Evolutionary conservation across 352 stramenopile genomes (phyloP).

Genomic region (Globisporangium ultimum): DNA sequence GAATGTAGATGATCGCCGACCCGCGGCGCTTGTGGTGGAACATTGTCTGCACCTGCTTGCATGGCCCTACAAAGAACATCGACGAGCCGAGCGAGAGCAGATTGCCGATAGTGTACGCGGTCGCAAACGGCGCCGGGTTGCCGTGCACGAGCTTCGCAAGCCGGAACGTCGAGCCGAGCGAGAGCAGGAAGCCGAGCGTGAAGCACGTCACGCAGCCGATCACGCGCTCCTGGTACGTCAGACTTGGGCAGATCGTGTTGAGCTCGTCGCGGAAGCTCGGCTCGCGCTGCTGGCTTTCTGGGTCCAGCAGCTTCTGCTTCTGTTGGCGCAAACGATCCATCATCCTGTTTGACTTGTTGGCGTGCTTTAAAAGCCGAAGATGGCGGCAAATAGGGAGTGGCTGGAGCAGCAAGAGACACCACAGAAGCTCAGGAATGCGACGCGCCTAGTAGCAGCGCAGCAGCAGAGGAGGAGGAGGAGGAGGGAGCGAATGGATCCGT

Average conservation of each 20-base stretch:
- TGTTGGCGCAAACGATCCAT: conserved; percentile 62
- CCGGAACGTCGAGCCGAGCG: conserved; percentile 78
- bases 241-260: conserved; percentile 53
- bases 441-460: too few species aligned
- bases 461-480: too few species aligned
- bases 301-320: conserved; percentile 81
- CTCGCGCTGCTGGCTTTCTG: conserved; percentile 42
- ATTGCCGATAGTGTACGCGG: conserved; percentile 86
- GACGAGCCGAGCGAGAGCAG: conserved; percentile 75
- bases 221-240: conserved; percentile 83
- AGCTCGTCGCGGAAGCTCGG: conserved; percentile 24
- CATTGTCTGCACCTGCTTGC: conserved; percentile 82
- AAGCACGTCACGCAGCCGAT: conserved; percentile 83
- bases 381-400: too few species aligned
- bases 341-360: conserved; percentile 22
- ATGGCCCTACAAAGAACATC: conserved; percentile 85
- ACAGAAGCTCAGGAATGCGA: too few species aligned
- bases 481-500: too few species aligned
- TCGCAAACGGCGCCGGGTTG: conserved; percentile 78
- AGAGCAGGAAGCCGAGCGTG: conserved; percentile 75
- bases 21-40: conserved; percentile 72
- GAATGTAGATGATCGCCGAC: conserved; percentile 70
- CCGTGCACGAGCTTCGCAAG: conserved; percentile 71
- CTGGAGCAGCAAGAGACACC: too few species aligned
- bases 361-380: background rate